Percentiles rank a stretch among this genome's conserved stretches.
These are phyloP conservation scores for Scheffersomyces illinoinensis DNA, from an alignment of 1,139 yeast species.

Conservation along the genomic window DNA sequence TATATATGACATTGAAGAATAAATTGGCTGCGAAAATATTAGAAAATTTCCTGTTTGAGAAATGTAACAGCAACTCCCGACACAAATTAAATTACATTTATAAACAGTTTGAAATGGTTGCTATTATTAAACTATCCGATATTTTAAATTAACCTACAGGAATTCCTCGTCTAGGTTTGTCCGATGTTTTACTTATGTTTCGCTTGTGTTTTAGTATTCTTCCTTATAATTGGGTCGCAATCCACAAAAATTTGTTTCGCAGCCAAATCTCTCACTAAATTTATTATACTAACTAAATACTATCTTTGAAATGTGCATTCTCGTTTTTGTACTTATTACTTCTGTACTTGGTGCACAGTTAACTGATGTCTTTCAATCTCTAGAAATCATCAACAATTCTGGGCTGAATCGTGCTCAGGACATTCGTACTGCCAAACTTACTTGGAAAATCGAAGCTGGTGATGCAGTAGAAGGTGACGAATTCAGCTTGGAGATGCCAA, in stretches of 20 bases:
- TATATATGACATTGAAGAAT: not conserved
- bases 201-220: not conserved
- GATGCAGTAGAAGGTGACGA: constrained; percentile 11
- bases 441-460: constrained; percentile 12
- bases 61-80: not conserved
- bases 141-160: not conserved
- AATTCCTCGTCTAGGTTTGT: not conserved
- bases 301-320: not conserved
- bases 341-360: not conserved
- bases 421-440: constrained; percentile 17
- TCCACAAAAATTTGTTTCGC: not conserved
- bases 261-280: not conserved
- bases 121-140: not conserved
- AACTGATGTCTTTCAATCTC: constrained; percentile 9
- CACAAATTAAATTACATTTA: not conserved
- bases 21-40: not conserved
- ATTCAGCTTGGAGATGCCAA: constrained; percentile 16
- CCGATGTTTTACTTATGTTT: not conserved
- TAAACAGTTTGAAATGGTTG: not conserved
- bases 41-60: not conserved
- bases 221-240: not conserved
- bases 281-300: not conserved
- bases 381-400: constrained; percentile 7
- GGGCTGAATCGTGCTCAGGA: constrained; percentile 15
- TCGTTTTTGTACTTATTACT: not conserved